Evolutionary conservation across 305 asterid genomes (phyloP), one percentile per base, ranked within the genome.

Genomic region (Plantago coronopus): DNA sequence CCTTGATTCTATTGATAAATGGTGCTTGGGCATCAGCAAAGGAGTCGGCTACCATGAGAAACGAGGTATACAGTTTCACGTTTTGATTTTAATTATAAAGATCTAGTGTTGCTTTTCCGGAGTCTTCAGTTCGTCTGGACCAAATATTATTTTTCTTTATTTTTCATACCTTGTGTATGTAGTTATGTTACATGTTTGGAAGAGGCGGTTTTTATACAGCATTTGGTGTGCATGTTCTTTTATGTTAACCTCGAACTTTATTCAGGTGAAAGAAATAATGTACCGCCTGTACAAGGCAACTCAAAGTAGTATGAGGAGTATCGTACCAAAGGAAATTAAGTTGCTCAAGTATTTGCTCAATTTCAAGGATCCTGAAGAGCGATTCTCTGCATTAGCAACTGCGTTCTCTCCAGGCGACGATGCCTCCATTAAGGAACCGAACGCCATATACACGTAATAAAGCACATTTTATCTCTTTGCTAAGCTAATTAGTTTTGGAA

Each of bases 261-360:
- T 69, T 71, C 85, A 91, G 98, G 95, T 83, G 69, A 93, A 87
- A 79, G 97, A 83, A 25, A 87, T 93, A 69, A 93, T 93, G 98
- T 81, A 89, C 70, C 81, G 72, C 18, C 72, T 93, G 48, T 89
- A 89, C 83, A 93, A 87, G 78, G 82, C 97, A 55, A 83, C 97
- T 43, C 88, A 89, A 44, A 87, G 86, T 71, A 87, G 95, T 73
- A 57, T 93, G 65, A 89, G 83, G 75, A 93, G 91, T 71, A 89
- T 89, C 59, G 79, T 76, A 44, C 98, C 98, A 25, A 87, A 89
- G 75, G 98, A 91, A 83, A 89, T 93, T 45, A 89, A 89, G 68
- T 71, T 93, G 57, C 86, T 89, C 38, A 93, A 93, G 82, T 73
- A 86, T 74, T 64, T 93, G 77, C 81, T 89, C 29, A 89, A 93